phyloP scores from a whole-genome alignment of 2,329 filamentous ascomycete genomes.

The Ceratocystis diversiconidia region DNA sequence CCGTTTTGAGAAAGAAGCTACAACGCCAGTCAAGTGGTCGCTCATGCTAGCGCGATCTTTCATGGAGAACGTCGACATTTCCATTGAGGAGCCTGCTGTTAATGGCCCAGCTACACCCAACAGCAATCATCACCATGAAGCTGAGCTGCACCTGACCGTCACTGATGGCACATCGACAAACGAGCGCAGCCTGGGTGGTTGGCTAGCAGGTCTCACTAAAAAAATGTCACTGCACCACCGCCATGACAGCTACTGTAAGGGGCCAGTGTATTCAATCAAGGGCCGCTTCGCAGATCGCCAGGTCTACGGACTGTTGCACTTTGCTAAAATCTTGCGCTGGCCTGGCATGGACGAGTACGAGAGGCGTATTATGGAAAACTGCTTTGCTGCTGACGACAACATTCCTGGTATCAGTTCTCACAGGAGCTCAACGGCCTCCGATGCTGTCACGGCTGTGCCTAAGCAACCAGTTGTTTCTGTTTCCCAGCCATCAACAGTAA shows the following conservation, averaged over 20 bases:
- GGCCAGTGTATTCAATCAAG: slow-evolving; percentile 35
- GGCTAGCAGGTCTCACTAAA: slow-evolving; percentile 45
- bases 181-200: slow-evolving; percentile 26
- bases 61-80: slow-evolving; percentile 53
- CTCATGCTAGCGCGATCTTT: slow-evolving; percentile 48
- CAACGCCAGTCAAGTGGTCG: slow-evolving; percentile 51
- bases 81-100: slow-evolving; percentile 28
- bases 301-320: slow-evolving; percentile 47
- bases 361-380: slow-evolving; percentile 35
- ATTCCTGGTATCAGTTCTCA: background rate
- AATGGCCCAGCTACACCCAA: background rate
- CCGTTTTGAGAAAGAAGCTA: slow-evolving; percentile 48
- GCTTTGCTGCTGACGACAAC: slow-evolving; percentile 20
- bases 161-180: slow-evolving; percentile 21
- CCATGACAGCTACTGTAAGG: slow-evolving; percentile 22
- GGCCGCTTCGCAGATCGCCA: slow-evolving; percentile 45
- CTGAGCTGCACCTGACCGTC: slow-evolving; percentile 19
- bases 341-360: slow-evolving; percentile 43
- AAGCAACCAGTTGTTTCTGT: slow-evolving; percentile 2
- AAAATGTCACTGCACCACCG: slow-evolving; percentile 30
- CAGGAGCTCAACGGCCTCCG: background rate
- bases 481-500: slow-evolving; percentile 1
- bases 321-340: slow-evolving; percentile 49
- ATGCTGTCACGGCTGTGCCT: slow-evolving; percentile 1
- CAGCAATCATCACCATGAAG: background rate